Evolutionary conservation across 352 stramenopile genomes (phyloP).

Genomic region (Pythium aquatile): DNA sequence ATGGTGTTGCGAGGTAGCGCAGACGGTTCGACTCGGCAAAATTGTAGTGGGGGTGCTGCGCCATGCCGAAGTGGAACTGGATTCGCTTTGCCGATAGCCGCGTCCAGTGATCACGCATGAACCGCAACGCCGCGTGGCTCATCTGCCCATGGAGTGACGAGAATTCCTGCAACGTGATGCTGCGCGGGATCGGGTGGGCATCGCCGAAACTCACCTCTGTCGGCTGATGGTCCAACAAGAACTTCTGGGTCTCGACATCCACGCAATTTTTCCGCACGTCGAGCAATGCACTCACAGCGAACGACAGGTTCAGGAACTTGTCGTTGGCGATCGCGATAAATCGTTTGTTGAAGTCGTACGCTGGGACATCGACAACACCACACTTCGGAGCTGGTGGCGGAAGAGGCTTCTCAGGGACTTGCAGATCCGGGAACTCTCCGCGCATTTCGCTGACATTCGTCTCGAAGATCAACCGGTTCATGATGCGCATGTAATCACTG

Average conservation of each 20-base stretch:
- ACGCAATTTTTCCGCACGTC: constrained; percentile 73
- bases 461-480: constrained; percentile 93
- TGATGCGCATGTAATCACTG: constrained; percentile 89
- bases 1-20: constrained; percentile 59
- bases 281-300: constrained; percentile 67
- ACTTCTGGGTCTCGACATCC: constrained; percentile 52
- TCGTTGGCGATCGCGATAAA: constrained; percentile 59
- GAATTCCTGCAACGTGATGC: constrained; percentile 75
- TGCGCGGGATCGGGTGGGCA: constrained; percentile 42
- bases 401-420: constrained; percentile 31
- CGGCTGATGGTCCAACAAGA: constrained; percentile 69
- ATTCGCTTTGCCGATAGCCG: constrained; percentile 71
- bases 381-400: constrained; percentile 36
- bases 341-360: constrained; percentile 72
- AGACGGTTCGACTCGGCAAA: constrained; percentile 60
- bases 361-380: constrained; percentile 47
- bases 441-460: constrained; percentile 63
- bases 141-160: constrained; percentile 64
- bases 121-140: constrained; percentile 65
- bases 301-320: constrained; percentile 68
- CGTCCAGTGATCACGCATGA: constrained; percentile 81
- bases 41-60: constrained; percentile 60
- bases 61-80: constrained; percentile 55
- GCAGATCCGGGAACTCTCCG: constrained; percentile 54
- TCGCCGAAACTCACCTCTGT: constrained; percentile 67